phyloP scores from a whole-genome alignment of 2,329 filamentous ascomycete genomes.

The Diplodia mutila region DNA sequence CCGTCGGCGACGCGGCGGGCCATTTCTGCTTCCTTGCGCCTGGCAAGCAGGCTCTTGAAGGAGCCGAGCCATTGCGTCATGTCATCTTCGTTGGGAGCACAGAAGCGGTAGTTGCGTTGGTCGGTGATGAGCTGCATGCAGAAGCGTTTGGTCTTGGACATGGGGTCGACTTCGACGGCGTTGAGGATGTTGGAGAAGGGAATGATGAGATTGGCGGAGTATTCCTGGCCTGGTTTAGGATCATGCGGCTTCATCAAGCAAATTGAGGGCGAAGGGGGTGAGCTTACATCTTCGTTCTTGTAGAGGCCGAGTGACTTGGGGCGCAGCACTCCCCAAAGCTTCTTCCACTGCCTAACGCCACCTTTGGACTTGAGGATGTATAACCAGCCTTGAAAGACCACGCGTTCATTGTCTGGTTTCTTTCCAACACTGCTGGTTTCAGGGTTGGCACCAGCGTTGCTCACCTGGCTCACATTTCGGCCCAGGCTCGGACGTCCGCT shows the following conservation, averaged over 20 bases:
- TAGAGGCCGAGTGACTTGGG: constrained; percentile 85
- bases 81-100: constrained; percentile 74
- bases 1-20: not conserved
- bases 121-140: constrained; percentile 95
- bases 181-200: constrained; percentile 80
- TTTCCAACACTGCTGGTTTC: constrained; percentile 32
- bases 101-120: constrained; percentile 66
- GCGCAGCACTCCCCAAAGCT: constrained; percentile 88
- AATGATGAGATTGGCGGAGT: constrained; percentile 81
- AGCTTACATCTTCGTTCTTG: constrained; percentile 71
- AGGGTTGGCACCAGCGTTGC: constrained; percentile 47
- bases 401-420: constrained; percentile 72
- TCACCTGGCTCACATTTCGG: constrained; percentile 67
- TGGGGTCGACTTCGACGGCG: constrained; percentile 87
- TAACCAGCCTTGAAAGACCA: constrained; percentile 93
- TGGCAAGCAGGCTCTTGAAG: constrained; percentile 82
- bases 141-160: constrained; percentile 80
- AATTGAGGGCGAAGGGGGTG: not conserved
- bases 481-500: constrained; percentile 31
- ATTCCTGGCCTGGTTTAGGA: constrained; percentile 63
- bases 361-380: constrained; percentile 81
- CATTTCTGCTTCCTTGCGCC: constrained; percentile 59
- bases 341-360: constrained; percentile 91
- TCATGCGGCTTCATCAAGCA: not conserved
- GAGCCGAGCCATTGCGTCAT: constrained; percentile 85